Conservation (phyloP, 331 rosid genomes). For the Quercus lobata region DNA sequence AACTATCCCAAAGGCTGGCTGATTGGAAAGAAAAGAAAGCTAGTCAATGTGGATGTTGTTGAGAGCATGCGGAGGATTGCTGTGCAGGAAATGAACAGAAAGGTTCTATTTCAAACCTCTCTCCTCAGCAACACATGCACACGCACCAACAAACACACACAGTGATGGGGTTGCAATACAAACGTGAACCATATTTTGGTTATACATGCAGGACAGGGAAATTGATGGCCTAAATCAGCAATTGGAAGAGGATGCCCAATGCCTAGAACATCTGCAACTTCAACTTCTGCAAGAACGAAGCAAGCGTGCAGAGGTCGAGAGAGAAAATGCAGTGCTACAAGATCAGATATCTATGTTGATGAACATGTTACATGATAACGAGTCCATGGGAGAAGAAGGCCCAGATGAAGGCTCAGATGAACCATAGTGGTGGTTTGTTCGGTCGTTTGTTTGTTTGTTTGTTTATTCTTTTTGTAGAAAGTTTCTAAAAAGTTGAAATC, state of each 20-base stretch:
- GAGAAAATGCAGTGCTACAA: conserved; percentile 78
- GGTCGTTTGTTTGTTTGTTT: background rate
- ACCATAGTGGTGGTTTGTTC: conserved; percentile 24
- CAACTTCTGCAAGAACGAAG: conserved; percentile 69
- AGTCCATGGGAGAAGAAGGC: conserved; percentile 41
- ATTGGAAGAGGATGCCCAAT: conserved; percentile 67
- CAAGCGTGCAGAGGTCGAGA: conserved; percentile 59
- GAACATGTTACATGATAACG: conserved; percentile 76
- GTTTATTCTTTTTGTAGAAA: conserved; percentile 32
- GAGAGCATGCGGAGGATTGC: conserved; percentile 92
- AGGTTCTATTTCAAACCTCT: conserved; percentile 37
- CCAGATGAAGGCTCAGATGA: conserved; percentile 44
- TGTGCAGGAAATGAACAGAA: conserved; percentile 88
- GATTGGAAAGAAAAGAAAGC: conserved; percentile 89
- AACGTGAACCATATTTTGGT: background rate
- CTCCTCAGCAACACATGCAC: background rate
- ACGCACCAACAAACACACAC: background rate
- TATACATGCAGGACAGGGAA: conserved; percentile 58
- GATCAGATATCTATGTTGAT: conserved; percentile 89
- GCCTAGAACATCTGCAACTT: conserved; percentile 69
- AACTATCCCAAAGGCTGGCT: conserved; percentile 89
- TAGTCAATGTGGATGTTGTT: conserved; percentile 88
- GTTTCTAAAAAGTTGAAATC: conserved; percentile 10
- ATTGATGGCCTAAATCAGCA: conserved; percentile 75
- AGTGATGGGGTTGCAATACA: background rate